Conservation (phyloP, 805 yeast species). For the Candida endomychidarum region DNA sequence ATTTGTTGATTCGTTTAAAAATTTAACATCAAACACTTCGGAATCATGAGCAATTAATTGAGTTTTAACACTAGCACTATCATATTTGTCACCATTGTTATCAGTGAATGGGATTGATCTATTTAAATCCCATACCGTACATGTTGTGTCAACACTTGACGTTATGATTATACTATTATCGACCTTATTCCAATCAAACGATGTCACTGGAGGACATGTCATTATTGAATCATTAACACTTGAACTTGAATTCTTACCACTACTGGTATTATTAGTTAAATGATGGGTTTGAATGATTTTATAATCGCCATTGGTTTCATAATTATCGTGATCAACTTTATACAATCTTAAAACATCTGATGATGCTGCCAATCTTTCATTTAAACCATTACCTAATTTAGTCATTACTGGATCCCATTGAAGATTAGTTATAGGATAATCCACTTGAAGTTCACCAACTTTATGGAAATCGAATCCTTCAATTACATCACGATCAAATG, state of each 20-base stretch:
- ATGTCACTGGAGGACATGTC: slow-evolving; percentile 82
- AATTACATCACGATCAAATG: slow-evolving; percentile 13
- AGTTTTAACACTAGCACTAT: slow-evolving; percentile 71
- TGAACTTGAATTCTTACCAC: slow-evolving; percentile 10
- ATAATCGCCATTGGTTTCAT: slow-evolving; percentile 38
- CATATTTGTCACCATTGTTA: background rate
- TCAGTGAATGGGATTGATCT: slow-evolving; percentile 20
- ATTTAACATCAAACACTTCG: slow-evolving; percentile 91
- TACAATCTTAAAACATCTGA: slow-evolving; percentile 72
- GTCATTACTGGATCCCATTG: slow-evolving; percentile 68
- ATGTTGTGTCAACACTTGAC: slow-evolving; percentile 91
- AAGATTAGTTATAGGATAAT: slow-evolving; percentile 68
- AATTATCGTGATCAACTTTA: slow-evolving; percentile 47
- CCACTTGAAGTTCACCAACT: slow-evolving; percentile 52
- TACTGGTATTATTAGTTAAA: slow-evolving; percentile 36
- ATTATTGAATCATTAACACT: slow-evolving; percentile 36
- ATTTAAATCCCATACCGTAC: slow-evolving; percentile 89
- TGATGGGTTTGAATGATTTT: slow-evolving; percentile 42
- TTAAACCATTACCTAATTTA: slow-evolving; percentile 19
- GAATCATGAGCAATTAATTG: slow-evolving; percentile 95
- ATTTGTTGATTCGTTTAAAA: slow-evolving; percentile 68
- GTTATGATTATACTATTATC: slow-evolving; percentile 76
- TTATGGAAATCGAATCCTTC: slow-evolving; percentile 44
- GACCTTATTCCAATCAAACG: slow-evolving; percentile 86
- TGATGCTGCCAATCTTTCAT: slow-evolving; percentile 59